Evolutionary conservation across 2,329 filamentous ascomycete genomes (phyloP).

Genomic region (Aureobasidium sp.): DNA sequence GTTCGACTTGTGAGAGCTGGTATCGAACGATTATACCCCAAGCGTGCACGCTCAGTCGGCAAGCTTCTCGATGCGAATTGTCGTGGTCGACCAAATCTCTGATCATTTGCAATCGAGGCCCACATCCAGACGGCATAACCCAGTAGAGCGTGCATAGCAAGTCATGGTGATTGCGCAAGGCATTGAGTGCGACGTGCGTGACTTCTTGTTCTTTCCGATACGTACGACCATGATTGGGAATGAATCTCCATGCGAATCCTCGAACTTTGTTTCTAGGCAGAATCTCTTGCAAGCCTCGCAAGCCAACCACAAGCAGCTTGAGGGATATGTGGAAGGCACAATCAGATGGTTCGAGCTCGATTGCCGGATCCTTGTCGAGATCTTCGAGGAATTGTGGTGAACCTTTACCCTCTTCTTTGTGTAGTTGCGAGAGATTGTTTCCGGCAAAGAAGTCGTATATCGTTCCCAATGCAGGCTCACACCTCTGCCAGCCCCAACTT

Average conservation of each 20-base stretch:
- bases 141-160: slow-evolving; percentile 54
- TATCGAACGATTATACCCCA: slow-evolving; percentile 54
- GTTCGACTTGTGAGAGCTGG: slow-evolving; percentile 48
- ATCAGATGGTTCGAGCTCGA: slow-evolving; percentile 44
- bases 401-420: slow-evolving; percentile 44
- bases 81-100: slow-evolving; percentile 50
- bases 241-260: slow-evolving; percentile 50
- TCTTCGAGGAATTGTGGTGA: slow-evolving; percentile 50
- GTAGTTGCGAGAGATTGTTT: slow-evolving; percentile 45
- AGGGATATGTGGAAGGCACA: slow-evolving; percentile 53
- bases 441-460: slow-evolving; percentile 56
- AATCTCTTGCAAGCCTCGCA: slow-evolving; percentile 40
- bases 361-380: slow-evolving; percentile 36
- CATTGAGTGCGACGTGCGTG: slow-evolving; percentile 47
- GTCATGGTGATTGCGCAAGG: slow-evolving; percentile 56
- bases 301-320: slow-evolving; percentile 47
- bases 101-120: slow-evolving; percentile 47
- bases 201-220: slow-evolving; percentile 53
- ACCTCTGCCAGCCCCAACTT: slow-evolving; percentile 51
- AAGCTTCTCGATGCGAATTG: slow-evolving; percentile 53
- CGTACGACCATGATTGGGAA: slow-evolving; percentile 54
- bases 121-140: slow-evolving; percentile 45
- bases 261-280: slow-evolving; percentile 50
- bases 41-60: slow-evolving; percentile 50
- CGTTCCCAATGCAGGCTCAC: slow-evolving; percentile 46